Conservation (phyloP, 2,329 filamentous ascomycete species). For the Aspergillus hiratsukae region DNA sequence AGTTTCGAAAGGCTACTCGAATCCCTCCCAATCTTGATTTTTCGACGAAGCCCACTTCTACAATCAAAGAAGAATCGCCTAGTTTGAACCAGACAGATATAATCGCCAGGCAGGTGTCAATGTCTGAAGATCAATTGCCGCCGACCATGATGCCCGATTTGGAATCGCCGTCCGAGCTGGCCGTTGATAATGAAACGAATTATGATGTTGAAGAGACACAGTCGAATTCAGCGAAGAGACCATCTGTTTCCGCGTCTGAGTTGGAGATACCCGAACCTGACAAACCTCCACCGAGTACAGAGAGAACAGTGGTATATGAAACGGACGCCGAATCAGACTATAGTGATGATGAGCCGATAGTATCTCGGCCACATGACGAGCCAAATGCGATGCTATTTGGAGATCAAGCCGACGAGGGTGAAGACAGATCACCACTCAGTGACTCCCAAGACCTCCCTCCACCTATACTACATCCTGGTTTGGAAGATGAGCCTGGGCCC, state of each 20-base stretch:
- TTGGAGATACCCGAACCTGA: background rate
- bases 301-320: constrained; percentile 38
- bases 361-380: constrained; percentile 7
- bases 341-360: constrained; percentile 19
- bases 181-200: background rate
- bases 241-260: background rate
- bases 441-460: constrained; percentile 32
- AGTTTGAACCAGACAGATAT: background rate
- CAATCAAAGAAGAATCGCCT: constrained; percentile 20
- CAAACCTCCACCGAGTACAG: constrained; percentile 8
- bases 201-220: constrained; percentile 3
- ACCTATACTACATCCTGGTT: constrained; percentile 17
- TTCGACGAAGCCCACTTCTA: background rate
- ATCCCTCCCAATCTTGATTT: constrained; percentile 22
- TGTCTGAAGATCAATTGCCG: background rate
- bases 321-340: constrained; percentile 39
- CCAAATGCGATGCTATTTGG: background rate
- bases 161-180: background rate
- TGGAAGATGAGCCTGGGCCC: constrained; percentile 21
- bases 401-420: constrained; percentile 3
- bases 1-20: constrained; percentile 25
- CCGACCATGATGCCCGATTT: background rate
- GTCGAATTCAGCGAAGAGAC: background rate
- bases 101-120: background rate
- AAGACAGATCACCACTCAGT: constrained; percentile 12